These are phyloP conservation scores for Arthrobotrys iridis DNA, from an alignment of 2,329 filamentous ascomycete genomes.

Conservation along the genomic window DNA sequence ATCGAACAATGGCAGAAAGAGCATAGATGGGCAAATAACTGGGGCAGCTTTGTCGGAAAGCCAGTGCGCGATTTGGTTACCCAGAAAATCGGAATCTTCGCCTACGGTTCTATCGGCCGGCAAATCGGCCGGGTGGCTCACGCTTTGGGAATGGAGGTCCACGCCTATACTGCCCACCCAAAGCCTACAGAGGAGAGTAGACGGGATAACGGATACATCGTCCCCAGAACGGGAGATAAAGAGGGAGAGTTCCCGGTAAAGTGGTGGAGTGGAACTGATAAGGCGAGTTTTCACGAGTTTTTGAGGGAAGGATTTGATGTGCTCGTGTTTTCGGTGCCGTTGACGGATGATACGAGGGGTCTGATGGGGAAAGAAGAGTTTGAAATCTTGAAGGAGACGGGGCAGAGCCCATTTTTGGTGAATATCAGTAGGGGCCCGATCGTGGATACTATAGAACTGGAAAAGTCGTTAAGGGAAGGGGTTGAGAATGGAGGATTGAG, in stretches of 20 bases:
- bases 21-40: slow-evolving; percentile 49
- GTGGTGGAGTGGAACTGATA: slow-evolving; percentile 66
- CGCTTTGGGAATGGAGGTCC: slow-evolving; percentile 75
- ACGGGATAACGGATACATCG: slow-evolving; percentile 72
- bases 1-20: slow-evolving; percentile 55
- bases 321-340: slow-evolving; percentile 66
- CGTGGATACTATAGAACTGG: slow-evolving; percentile 71
- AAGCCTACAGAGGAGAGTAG: slow-evolving; percentile 74
- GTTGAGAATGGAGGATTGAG: slow-evolving; percentile 65
- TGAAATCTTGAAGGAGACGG: slow-evolving; percentile 62
- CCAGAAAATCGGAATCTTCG: slow-evolving; percentile 62
- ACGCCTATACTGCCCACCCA: slow-evolving; percentile 78
- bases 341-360: slow-evolving; percentile 65
- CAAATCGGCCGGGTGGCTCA: slow-evolving; percentile 69
- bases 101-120: slow-evolving; percentile 68
- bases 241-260: slow-evolving; percentile 65
- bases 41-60: slow-evolving; percentile 29
- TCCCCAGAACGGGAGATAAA: slow-evolving; percentile 72
- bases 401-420: slow-evolving; percentile 69
- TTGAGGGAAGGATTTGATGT: slow-evolving; percentile 64
- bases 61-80: slow-evolving; percentile 49
- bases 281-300: slow-evolving; percentile 60
- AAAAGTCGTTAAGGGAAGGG: slow-evolving; percentile 68
- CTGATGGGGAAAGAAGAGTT: slow-evolving; percentile 68
- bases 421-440: slow-evolving; percentile 77